Evolutionary conservation across 495 filamentous ascomycete species (phyloP).

Genomic region (Antarctomyces pellizariae): DNA sequence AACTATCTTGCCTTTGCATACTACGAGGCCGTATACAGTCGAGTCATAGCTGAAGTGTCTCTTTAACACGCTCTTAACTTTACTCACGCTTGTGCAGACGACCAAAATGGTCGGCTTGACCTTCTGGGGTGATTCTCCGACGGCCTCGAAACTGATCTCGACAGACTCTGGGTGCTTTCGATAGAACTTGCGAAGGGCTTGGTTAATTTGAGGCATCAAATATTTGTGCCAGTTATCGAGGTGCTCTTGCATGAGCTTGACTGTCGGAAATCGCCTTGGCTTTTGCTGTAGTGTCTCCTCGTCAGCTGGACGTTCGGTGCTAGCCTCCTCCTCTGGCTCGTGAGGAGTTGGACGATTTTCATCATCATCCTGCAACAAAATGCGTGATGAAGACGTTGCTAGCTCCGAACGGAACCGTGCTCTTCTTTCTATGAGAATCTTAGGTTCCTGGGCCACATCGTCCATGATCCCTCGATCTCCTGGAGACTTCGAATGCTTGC

Average conservation of each 20-base stretch:
- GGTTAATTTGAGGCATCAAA: constrained; percentile 46
- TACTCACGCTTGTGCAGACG: constrained; percentile 45
- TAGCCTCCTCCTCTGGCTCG: no score
- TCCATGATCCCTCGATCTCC: no score
- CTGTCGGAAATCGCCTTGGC: constrained; percentile 24
- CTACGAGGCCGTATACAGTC: constrained; percentile 29
- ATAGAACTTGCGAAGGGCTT: constrained; percentile 31
- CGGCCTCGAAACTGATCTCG: constrained; percentile 48
- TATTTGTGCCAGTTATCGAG: constrained; percentile 47
- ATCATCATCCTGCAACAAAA: no score
- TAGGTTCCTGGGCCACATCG: no score
- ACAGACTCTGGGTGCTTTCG: constrained; percentile 47
- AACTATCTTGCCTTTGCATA: constrained; percentile 44
- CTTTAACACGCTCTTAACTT: constrained; percentile 44
- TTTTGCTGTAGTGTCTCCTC: constrained; percentile 15
- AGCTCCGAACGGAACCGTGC: no score
- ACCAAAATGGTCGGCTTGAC: constrained; percentile 56
- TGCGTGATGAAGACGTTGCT: no score
- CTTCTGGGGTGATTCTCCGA: constrained; percentile 38
- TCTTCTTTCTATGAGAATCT: no score
- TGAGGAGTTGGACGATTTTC: no score
- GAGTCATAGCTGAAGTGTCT: constrained; percentile 44
- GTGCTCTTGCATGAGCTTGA: constrained; percentile 31
- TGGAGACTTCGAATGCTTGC: no score
- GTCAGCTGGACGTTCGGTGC: no score